Evolutionary conservation across 306 rosid genomes (phyloP), one percentile per base, ranked within the genome.

Genomic region (Argentina anserina): DNA sequence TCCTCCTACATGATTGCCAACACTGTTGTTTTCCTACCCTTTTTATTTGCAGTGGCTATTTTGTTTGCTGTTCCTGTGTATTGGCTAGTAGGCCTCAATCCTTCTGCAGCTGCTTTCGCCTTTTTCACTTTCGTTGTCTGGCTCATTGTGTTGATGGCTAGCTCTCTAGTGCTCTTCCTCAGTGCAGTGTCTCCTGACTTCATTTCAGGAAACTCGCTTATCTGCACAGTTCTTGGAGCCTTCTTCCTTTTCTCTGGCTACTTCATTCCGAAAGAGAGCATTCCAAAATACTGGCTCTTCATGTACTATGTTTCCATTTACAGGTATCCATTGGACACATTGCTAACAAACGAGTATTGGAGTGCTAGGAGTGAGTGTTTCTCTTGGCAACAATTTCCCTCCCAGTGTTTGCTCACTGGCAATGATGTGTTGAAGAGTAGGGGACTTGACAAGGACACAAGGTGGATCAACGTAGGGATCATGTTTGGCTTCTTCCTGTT

Each of bases 301-400:
- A 89, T 93, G 98, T 91, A 93, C 86, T 93, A 91, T 43, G 96
- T 93, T 60, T 93, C 98, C 0, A 84, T 93, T 29, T 93, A 93
- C 79, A 87, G 87, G 74, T 93, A 91, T 82, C 97, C 98, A 0
- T 78, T 93, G 81, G 98, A 93, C 81, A 82, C 92, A 3, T 71
- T 93, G 63, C 83, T 91, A 12, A 86, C 82, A 52, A 93, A 93
- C 65, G 98, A 93, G 84, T 93, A 91, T 39, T 91, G 96, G 98
- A 72, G 75, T 53, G 76, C 61, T 75, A 71, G 67, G 71, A 67
- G 56, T 10, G 75, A 83, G 72, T 86, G 90, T 40, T 83, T 83
- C 66, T 73, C 80, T 21, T 78, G 85, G 85, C 73, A 70, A 55
- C n/a, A 17, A 6, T 21, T 18, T 14, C 62, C 20, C 37, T 70